Evolutionary conservation across 75 land plant species (phyloP), one percentile per base, ranked within the genome.

Genomic region (Picea sitchensis): DNA sequence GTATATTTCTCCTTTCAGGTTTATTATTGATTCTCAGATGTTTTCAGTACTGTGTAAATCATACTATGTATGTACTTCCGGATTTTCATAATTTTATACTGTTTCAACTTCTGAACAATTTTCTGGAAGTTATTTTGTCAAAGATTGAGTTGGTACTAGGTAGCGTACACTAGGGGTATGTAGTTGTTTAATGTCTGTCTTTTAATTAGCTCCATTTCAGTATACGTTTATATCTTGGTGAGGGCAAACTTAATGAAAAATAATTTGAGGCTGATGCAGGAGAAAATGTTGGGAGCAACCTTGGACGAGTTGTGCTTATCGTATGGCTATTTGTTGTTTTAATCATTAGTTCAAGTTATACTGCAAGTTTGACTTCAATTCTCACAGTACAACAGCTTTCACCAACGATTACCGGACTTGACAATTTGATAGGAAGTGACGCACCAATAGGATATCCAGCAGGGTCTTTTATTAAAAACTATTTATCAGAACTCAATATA

Each of bases 291-390:
- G 11, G 64, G 36, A 88, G 84, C 65, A 88, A 79, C 59, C 76
- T 88, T 3, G 80, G 82, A 11, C 47, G 85, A 75, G 78, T 78
- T 31, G 90, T 90, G 80, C 65, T 90, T 14, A 75, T 88, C 14
- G 61, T 86, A 44, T 90, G 92, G 92, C 79, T 90, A 18, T 90
- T 90, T 73, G 84, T 88, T 13, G 88, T 88, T 18, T 60, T 90
- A 15, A 74, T 90, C 14, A 31, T 90, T 11, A 83, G 67, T 34
- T 79, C 87, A 31, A 88, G 92, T 78, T 88, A 88, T 83, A 90
- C 88, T 54, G 92, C 92, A 7, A 87, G 79, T 73, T 82, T 91
- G 2, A 81, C 90, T 13, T 91, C 92, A 68, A 88, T 91, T 68
- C 86, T 91, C 59, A 91, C 92, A 26, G 85, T 88, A 14, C 84